Conservation (phyloP, 2,329 filamentous ascomycete species). For the Claviceps cyperi region DNA sequence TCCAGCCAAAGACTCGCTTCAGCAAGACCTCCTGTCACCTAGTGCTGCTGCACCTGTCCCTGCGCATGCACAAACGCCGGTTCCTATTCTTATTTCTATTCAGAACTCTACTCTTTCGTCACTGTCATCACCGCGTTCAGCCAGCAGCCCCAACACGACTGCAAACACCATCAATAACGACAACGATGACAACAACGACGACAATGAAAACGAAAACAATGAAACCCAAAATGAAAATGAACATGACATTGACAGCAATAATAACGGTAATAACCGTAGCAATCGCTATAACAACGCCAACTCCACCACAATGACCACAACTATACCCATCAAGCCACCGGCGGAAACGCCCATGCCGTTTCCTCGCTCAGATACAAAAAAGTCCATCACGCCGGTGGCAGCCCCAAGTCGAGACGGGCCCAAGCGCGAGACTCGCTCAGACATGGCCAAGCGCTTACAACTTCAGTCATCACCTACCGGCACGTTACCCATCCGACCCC, state of each 20-base stretch:
- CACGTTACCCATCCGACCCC: slow-evolving; percentile 11
- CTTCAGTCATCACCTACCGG: slow-evolving; percentile 12
- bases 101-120: slow-evolving; percentile 17
- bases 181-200: background rate
- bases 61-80: slow-evolving; percentile 25
- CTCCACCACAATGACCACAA: slow-evolving; percentile 14
- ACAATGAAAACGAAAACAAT: background rate
- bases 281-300: slow-evolving; percentile 3
- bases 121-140: slow-evolving; percentile 16
- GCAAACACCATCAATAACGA: background rate
- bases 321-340: slow-evolving; percentile 17
- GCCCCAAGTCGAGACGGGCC: slow-evolving; percentile 14
- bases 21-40: slow-evolving; percentile 3
- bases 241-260: background rate
- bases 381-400: slow-evolving; percentile 18
- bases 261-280: background rate
- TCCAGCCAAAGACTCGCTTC: background rate
- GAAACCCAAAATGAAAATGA: background rate
- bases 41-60: slow-evolving; percentile 5
- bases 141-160: slow-evolving; percentile 11
- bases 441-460: slow-evolving; percentile 28
- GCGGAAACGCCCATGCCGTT: slow-evolving; percentile 24
- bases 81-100: slow-evolving; percentile 23
- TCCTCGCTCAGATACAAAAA: slow-evolving; percentile 19
- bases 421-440: slow-evolving; percentile 32